phyloP scores from a whole-genome alignment of 805 yeast genomes.

The Candida silvatica region DNA sequence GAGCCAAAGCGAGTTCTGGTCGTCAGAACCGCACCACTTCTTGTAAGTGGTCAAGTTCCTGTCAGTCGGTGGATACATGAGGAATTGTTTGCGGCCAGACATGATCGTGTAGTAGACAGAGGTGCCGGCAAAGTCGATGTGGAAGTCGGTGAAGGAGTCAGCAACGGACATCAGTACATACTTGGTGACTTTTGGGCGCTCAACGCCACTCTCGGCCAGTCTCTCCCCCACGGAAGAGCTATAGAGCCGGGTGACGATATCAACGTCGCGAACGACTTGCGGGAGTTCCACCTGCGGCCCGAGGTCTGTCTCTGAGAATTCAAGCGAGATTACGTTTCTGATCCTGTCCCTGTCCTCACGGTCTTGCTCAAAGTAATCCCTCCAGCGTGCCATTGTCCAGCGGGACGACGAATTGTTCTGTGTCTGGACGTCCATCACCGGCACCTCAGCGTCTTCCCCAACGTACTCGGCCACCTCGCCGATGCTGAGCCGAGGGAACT shows the following conservation, averaged over 20 bases:
- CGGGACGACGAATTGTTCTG: constrained; percentile 59
- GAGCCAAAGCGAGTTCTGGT: constrained; percentile 58
- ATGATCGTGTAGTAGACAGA: constrained; percentile 82
- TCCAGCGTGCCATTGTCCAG: constrained; percentile 72
- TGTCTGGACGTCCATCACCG: constrained; percentile 84
- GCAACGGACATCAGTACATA: constrained; percentile 82
- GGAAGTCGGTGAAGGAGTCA: constrained; percentile 82
- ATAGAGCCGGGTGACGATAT: constrained; percentile 68
- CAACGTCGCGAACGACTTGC: constrained; percentile 50
- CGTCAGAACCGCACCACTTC: constrained; percentile 62
- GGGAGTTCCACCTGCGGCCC: constrained; percentile 54
- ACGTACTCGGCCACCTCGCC: constrained; percentile 45
- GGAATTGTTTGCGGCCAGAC: constrained; percentile 64
- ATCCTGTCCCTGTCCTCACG: constrained; percentile 49
- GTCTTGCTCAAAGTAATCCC: constrained; percentile 50
- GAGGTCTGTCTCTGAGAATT: constrained; percentile 52
- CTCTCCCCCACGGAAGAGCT: constrained; percentile 9
- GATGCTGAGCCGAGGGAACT: constrained; percentile 49
- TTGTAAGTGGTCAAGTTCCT: constrained; percentile 53
- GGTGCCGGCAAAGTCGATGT: constrained; percentile 87
- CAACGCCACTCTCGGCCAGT: constrained; percentile 8
- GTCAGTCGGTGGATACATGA: constrained; percentile 72
- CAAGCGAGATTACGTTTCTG: constrained; percentile 75
- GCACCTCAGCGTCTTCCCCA: constrained; percentile 58
- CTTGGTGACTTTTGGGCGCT: constrained; percentile 54